Conservation (phyloP, 805 yeast genomes). For the Komagataella phaffii region DNA sequence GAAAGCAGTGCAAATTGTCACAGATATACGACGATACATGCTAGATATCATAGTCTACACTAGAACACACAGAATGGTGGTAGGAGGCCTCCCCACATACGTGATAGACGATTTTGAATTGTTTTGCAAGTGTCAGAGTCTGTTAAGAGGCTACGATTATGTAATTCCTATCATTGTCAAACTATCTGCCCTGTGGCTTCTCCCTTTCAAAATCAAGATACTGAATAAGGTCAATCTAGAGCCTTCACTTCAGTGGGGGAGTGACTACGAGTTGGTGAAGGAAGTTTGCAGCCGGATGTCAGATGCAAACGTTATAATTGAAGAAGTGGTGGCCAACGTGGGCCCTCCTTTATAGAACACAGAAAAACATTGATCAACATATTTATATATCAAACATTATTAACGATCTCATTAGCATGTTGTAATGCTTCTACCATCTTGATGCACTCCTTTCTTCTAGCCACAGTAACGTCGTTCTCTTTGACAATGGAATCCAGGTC, state of each 20-base stretch:
- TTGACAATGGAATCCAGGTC: conserved; percentile 69
- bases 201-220: conserved; percentile 31
- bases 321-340: conserved; percentile 35
- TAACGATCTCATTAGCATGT: conserved; percentile 37
- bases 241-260: conserved; percentile 41
- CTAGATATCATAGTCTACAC: conserved; percentile 41
- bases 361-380: not conserved
- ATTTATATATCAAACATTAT: conserved; percentile 28
- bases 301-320: conserved; percentile 34
- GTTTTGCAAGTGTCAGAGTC: conserved; percentile 26
- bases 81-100: conserved; percentile 36
- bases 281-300: conserved; percentile 26
- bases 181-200: conserved; percentile 29
- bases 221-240: conserved; percentile 26
- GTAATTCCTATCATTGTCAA: conserved; percentile 42
- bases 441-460: conserved; percentile 87
- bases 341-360: conserved; percentile 31
- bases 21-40: conserved; percentile 39
- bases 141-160: conserved; percentile 23
- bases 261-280: conserved; percentile 28
- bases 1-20: conserved; percentile 21
- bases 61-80: conserved; percentile 40
- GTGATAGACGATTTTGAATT: conserved; percentile 27
- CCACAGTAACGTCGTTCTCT: conserved; percentile 87
- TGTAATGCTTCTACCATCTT: conserved; percentile 63